phyloP scores from a whole-genome alignment of 306 rosid species.

The Citrullus amarus region DNA sequence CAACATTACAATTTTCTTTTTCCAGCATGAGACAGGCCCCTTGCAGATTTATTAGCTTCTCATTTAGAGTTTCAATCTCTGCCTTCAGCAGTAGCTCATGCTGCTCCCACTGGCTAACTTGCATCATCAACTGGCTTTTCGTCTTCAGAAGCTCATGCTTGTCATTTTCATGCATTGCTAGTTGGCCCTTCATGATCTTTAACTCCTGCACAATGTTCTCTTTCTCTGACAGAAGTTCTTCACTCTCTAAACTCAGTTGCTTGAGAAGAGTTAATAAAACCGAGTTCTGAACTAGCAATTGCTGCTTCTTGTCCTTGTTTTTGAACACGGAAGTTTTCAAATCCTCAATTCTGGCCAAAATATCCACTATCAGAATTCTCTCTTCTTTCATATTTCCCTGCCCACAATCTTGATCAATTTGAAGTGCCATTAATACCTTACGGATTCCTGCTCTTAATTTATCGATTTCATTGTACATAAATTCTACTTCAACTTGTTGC shows the following conservation, averaged over 20 bases:
- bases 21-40: constrained; percentile 29
- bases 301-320: constrained; percentile 66
- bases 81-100: constrained; percentile 36
- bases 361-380: constrained; percentile 31
- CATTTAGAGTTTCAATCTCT: constrained; percentile 31
- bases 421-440: constrained; percentile 60
- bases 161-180: constrained; percentile 39
- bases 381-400: constrained; percentile 36
- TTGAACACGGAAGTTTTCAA: constrained; percentile 45
- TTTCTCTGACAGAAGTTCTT: constrained; percentile 35
- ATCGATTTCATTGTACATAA: constrained; percentile 65
- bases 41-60: constrained; percentile 40
- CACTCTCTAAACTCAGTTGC: constrained; percentile 43
- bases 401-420: constrained; percentile 25
- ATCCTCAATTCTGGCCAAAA: constrained; percentile 49
- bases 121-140: constrained; percentile 35
- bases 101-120: constrained; percentile 42
- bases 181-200: constrained; percentile 26
- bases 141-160: constrained; percentile 48
- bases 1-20: constrained; percentile 44
- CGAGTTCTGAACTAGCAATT: constrained; percentile 55
- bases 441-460: constrained; percentile 50
- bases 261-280: constrained; percentile 54
- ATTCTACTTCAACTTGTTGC: constrained; percentile 83
- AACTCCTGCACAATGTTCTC: constrained; percentile 37